A percentile compares a stretch with the other conserved stretches of the same genome.
Evolutionary conservation across 2,329 filamentous ascomycete species (phyloP).

Genomic region (Proliferodiscus dingleyae): DNA sequence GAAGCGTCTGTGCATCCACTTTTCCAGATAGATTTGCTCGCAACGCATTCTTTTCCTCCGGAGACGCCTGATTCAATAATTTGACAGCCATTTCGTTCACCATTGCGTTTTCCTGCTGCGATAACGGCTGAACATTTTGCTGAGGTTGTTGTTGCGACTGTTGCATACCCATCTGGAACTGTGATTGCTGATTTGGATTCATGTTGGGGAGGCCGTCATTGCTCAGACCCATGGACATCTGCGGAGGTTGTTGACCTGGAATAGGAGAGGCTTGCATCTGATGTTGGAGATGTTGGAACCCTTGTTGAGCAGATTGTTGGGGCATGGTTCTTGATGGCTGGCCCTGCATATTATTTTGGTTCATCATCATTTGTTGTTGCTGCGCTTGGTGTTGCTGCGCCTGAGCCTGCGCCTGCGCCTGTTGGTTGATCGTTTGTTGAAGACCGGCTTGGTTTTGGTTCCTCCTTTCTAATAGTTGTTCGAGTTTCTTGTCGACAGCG

Average conservation of each 20-base stretch:
- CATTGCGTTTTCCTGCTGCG: conserved; percentile 20
- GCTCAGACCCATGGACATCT: conserved; percentile 30
- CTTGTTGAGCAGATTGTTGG: conserved; percentile 45
- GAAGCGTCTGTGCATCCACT: conserved; percentile 37
- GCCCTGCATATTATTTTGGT: conserved; percentile 44
- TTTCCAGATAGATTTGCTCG: conserved; percentile 37
- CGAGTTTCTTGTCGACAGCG: conserved; percentile 24
- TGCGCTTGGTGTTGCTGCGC: conserved; percentile 37
- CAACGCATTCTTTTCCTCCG: conserved; percentile 41
- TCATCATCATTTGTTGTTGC: conserved; percentile 51
- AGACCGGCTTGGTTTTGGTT: conserved; percentile 25
- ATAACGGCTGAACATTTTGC: conserved; percentile 19
- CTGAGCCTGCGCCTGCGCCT: conserved; percentile 36
- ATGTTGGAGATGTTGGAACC: conserved; percentile 54
- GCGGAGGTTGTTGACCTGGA: conserved; percentile 39
- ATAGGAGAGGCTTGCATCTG: conserved; percentile 53
- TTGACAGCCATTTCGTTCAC: conserved; percentile 22
- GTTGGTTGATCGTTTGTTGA: conserved; percentile 42
- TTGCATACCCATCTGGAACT: conserved; percentile 40
- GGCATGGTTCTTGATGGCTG: conserved; percentile 47
- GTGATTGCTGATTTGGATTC: conserved; percentile 24
- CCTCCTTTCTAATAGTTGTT: conserved; percentile 26
- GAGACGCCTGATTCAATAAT: conserved; percentile 34
- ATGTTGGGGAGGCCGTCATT: conserved; percentile 27
- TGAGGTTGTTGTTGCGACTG: conserved; percentile 14